These are phyloP conservation scores for Heimioporus retisporus DNA, from an alignment of 1,284 basidiomycete genomes.

Conservation along the genomic window DNA sequence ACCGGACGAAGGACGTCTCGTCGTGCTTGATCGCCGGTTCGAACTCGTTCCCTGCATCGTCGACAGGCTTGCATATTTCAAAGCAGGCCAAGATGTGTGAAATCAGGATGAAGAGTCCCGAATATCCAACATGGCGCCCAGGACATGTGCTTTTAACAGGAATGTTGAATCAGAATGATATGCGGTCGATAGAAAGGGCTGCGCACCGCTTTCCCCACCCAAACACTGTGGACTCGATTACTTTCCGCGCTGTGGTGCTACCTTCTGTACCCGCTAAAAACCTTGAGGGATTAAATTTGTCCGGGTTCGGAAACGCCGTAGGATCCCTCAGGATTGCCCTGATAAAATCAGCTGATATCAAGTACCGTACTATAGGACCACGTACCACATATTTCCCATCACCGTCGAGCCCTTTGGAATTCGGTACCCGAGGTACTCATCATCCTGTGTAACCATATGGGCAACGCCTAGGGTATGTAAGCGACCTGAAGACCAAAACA, in stretches of 20 bases:
- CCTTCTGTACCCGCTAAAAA: conserved; percentile 10
- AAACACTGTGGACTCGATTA: conserved; percentile 3
- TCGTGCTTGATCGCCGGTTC: background rate
- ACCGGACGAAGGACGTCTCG: background rate
- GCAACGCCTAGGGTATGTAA: conserved; percentile 18
- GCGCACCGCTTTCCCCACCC: conserved; percentile 12
- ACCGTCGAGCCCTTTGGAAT: conserved; percentile 12
- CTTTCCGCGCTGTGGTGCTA: background rate
- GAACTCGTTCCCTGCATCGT: conserved; percentile 5
- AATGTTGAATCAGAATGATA: background rate
- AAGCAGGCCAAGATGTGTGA: conserved; percentile 10
- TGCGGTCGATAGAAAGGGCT: background rate
- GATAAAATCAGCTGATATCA: background rate
- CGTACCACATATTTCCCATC: conserved; percentile 10
- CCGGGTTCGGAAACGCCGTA: conserved; percentile 18
- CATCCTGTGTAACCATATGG: conserved; percentile 23
- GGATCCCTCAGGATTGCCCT: conserved; percentile 28
- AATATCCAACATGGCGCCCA: conserved; percentile 7
- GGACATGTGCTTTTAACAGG: background rate
- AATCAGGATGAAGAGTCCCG: conserved; percentile 7
- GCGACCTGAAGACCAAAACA: background rate
- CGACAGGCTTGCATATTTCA: conserved; percentile 7
- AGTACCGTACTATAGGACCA: background rate
- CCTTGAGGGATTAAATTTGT: conserved; percentile 20
- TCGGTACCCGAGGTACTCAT: conserved; percentile 24